Base-by-base conservation (phyloP, 139 green algal species). In the Eudorina sp. region DNA sequence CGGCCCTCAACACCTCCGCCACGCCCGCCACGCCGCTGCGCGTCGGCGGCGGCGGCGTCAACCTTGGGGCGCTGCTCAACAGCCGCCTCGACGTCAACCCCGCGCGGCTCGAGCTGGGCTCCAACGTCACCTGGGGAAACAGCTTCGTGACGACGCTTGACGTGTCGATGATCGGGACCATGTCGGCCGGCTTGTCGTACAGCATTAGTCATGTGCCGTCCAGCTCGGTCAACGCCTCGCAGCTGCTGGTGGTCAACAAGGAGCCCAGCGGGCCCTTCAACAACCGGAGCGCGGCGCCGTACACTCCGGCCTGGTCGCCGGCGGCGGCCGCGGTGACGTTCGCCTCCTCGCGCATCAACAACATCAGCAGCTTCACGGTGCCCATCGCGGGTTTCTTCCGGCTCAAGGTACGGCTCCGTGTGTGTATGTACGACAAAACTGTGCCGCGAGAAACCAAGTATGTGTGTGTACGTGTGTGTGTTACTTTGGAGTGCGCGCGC, bases 91-190 rank as follows among this genome's bases (percentile, higher is more conserved):
- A 87, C 46, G 4, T 87, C 9, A 53, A 23, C 29, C 80, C 60
- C 27, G 11, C 31, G 9, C 64, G 69, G 60, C 38, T 87, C 27
- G 64, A 87, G 62, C 81, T 87, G 25, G 81, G 64, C 27, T 69
- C 62, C 1, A 48, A n/a, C 1, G 29, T 76, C 21, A n/a, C 41
- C 1, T 45, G 9, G 19, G 66, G 45, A 8, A 38, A 16, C 29
- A 84, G 53, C 34, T 18, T 53, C 7, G 38, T 29, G 3, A 18
- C 45, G 2, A 41, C 53, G 31, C 13, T 87, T 1, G 80, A 76
- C 41, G 43, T 29, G 19, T 4, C 3, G 1, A 19, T 34, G 53
- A 3, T 34, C n/a, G 62, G 62, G 3, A 34, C 38, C 11, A 72
- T 72, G 62, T 16, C 62, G 2, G 31, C 21, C 62, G 62, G 62